Conservation (phyloP, 2,329 filamentous ascomycete genomes). For the Stylonectria norvegica region DNA sequence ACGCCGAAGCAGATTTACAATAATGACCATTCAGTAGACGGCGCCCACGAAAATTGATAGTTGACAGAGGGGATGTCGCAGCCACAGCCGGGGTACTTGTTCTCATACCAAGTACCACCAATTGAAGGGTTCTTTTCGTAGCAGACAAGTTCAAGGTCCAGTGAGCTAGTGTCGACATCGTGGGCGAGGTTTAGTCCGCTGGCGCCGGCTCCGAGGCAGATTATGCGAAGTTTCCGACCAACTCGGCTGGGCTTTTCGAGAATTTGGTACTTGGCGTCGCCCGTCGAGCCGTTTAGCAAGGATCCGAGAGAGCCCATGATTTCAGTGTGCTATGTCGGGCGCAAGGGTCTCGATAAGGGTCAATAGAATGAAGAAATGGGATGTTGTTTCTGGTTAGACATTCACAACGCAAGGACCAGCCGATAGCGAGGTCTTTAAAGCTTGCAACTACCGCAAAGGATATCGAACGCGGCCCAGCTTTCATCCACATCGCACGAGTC, state of each 20-base stretch:
- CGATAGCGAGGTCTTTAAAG: no score
- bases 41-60: constrained; percentile 21
- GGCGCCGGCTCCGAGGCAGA: constrained; percentile 29
- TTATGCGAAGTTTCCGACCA: constrained; percentile 25
- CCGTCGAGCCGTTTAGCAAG: not conserved
- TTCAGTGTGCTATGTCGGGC: no score
- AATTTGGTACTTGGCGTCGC: constrained; percentile 15
- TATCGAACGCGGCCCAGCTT: no score
- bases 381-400: no score
- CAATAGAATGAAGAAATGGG: no score
- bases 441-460: no score
- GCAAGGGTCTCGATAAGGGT: no score
- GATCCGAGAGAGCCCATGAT: constrained; percentile 4
- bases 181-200: constrained; percentile 29
- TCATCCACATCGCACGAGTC: no score
- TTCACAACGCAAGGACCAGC: no score
- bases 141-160: constrained; percentile 22
- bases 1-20: constrained; percentile 1
- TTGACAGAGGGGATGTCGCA: constrained; percentile 24
- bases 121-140: constrained; percentile 28
- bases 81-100: constrained; percentile 21
- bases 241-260: constrained; percentile 22
- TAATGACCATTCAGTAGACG: constrained; percentile 10
- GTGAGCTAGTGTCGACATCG: constrained; percentile 15
- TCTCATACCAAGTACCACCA: constrained; percentile 21